A percentile compares a stretch with the other conserved stretches of the same genome.
phyloP scores from a whole-genome alignment of 2,329 filamentous ascomycete species.

The Aspergillus jensenii region DNA sequence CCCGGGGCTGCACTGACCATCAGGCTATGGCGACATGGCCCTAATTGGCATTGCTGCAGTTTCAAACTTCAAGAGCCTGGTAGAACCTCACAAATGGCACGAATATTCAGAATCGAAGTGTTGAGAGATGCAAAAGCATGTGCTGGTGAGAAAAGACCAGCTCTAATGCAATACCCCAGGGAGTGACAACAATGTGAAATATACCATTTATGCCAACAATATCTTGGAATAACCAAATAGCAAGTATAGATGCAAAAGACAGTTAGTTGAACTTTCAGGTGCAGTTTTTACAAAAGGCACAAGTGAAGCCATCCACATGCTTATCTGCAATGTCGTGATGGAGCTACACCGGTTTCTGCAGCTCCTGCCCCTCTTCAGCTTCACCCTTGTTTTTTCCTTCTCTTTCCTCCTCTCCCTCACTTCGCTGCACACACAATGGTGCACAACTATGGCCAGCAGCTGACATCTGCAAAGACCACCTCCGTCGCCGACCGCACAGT shows the following conservation, averaged over 20 bases:
- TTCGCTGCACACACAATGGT: not conserved
- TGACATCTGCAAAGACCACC: not conserved
- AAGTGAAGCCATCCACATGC: not conserved
- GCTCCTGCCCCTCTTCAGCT: not conserved
- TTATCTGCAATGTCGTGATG: not conserved
- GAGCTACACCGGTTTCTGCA: not conserved
- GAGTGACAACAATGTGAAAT: not conserved
- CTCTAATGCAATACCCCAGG: not conserved
- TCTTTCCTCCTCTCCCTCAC: not conserved
- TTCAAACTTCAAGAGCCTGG: too few species aligned
- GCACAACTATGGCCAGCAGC: not conserved
- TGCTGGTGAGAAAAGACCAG: not conserved
- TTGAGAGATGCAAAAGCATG: not conserved
- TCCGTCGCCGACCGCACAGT: not conserved
- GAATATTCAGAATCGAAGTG: too few species aligned
- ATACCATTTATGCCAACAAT: not conserved
- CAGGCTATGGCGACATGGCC: too few species aligned
- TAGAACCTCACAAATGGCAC: too few species aligned
- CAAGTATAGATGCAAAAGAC: not conserved
- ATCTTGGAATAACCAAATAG: not conserved
- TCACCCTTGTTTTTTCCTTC: not conserved
- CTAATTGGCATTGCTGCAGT: too few species aligned
- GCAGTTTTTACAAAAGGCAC: not conserved
- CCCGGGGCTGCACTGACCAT: too few species aligned
- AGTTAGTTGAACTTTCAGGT: not conserved